Conservation (phyloP, 495 filamentous ascomycete genomes). For the Xylaria cubensis region DNA sequence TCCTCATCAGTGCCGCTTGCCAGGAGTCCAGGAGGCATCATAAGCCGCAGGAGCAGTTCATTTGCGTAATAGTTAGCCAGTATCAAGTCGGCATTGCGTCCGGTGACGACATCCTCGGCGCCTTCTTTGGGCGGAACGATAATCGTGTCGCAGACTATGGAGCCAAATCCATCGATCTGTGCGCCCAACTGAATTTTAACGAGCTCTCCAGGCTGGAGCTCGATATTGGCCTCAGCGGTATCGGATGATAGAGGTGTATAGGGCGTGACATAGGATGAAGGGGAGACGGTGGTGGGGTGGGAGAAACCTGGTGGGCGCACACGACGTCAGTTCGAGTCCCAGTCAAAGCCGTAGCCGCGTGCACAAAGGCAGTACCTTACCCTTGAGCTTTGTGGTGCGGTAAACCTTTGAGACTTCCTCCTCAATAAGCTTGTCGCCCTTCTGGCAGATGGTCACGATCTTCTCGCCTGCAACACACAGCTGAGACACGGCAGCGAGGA, state of each 20-base stretch:
- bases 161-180: slow-evolving; percentile 96
- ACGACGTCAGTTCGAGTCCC: slow-evolving; percentile 31
- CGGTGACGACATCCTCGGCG: slow-evolving; percentile 64
- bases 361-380: slow-evolving; percentile 49
- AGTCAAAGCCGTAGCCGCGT: slow-evolving; percentile 2
- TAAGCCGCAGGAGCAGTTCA: slow-evolving; percentile 88
- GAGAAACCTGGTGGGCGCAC: slow-evolving; percentile 67
- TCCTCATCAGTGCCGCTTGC: slow-evolving; percentile 88
- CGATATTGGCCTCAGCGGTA: slow-evolving; percentile 76
- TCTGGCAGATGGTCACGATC: slow-evolving; percentile 90
- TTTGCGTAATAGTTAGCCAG: slow-evolving; percentile 94
- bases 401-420: slow-evolving; percentile 95
- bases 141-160: slow-evolving; percentile 94
- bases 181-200: slow-evolving; percentile 97
- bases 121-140: slow-evolving; percentile 68
- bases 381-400: slow-evolving; percentile 98
- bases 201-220: slow-evolving; percentile 81
- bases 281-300: slow-evolving; percentile 95
- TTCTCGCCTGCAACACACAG: slow-evolving; percentile 86
- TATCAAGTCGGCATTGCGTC: slow-evolving; percentile 82
- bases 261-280: slow-evolving; percentile 91
- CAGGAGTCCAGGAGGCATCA: slow-evolving; percentile 86
- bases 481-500: slow-evolving; percentile 83
- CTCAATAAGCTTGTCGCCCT: slow-evolving; percentile 92
- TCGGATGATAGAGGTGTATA: slow-evolving; percentile 92